Base-by-base conservation (phyloP, 2,329 filamentous ascomycete species). In the Penicillium sp. region DNA sequence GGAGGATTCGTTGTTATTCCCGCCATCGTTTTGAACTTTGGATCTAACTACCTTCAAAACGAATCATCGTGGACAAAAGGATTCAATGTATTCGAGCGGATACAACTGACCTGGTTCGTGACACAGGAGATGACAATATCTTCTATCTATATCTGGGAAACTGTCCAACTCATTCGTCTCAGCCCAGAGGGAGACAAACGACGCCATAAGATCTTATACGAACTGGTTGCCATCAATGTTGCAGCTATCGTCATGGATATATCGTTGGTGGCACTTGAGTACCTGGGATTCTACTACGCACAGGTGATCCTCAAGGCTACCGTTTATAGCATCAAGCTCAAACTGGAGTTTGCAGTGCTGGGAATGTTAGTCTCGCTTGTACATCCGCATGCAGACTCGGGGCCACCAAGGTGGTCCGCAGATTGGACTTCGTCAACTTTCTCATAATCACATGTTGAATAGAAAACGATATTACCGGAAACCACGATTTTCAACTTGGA, bases 251-350 rank as follows among this genome's bases (percentile, higher is more conserved):
- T 21, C 24, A 31, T 52, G 49, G 49, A 44, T 24, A 45, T 52
- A 19, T 14, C 46, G 3, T 49, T 49, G 46, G 11, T 49, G 31
- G 29, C 26, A 33, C 46, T 49, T 22, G 46, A 54, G 22, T 54
- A 54, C 37, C 2, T 55, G 39, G 26, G 49, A 8, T 47, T 21
- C n/a, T 55, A 51, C 21, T 55, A 47, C 27, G 44, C 53, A 1
- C 47, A 55, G 13, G 53, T 55, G 22, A 48, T 54, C 8, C 48
- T 54, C 33, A 54, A 54, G 24, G 52, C 52, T 11, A 42, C 52
- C 2, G 52, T 54, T 14, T 54, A 54, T 43, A 54, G 52, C n/a
- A 24, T 54, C 22, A 54, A 54, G 45, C 26, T 54, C 22, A 54
- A 54, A 24, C 35, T 54, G 35, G 52, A 54, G 5, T 54, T 54